Evolutionary conservation across 1,284 basidiomycete species (phyloP).

Genomic region (Microbotryum lychnidis-dioicae): DNA sequence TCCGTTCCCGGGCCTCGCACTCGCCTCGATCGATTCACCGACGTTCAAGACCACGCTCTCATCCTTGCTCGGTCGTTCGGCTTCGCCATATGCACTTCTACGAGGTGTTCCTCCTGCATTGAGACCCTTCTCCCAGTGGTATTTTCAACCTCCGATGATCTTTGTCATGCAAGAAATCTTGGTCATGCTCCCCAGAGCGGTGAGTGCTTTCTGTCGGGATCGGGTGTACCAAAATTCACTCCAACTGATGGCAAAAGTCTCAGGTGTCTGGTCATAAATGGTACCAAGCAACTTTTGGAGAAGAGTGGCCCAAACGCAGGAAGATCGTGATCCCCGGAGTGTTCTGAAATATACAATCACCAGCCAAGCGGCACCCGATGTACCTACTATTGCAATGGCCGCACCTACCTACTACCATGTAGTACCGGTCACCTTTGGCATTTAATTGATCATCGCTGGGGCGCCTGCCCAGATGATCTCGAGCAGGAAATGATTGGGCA

Average conservation of each 20-base stretch:
- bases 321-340: conserved; percentile 30
- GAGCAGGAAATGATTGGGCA: too few species aligned
- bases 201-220: conserved; percentile 6
- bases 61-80: neutral
- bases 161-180: conserved; percentile 22
- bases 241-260: neutral
- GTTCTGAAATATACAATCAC: conserved; percentile 1
- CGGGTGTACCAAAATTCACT: neutral
- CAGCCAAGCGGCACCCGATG: too few species aligned
- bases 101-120: conserved; percentile 3
- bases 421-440: too few species aligned
- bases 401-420: too few species aligned
- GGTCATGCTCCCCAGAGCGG: conserved; percentile 33
- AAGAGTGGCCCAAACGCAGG: conserved; percentile 22
- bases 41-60: neutral
- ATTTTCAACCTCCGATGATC: conserved; percentile 8
- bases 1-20: conserved; percentile 6
- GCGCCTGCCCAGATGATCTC: too few species aligned
- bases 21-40: neutral
- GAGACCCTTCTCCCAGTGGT: conserved; percentile 14
- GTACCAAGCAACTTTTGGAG: conserved; percentile 34
- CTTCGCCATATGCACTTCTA: conserved; percentile 3
- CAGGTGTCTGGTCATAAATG: conserved; percentile 26
- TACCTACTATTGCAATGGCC: too few species aligned
- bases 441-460: too few species aligned